Conservation (phyloP, 2,329 filamentous ascomycete species). For the Talaromyces sp. region DNA sequence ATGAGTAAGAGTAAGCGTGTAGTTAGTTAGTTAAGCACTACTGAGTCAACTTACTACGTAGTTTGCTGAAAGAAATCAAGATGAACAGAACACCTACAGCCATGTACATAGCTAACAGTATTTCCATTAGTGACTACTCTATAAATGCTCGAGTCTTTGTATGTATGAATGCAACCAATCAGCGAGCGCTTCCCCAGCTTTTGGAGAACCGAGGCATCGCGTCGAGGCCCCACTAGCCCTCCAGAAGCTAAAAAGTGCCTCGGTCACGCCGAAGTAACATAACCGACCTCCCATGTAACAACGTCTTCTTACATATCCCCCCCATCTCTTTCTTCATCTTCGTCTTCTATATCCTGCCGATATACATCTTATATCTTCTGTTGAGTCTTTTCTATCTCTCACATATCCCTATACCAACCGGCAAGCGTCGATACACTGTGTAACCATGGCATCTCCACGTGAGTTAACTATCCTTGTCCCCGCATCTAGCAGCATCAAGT, state of each 20-base stretch:
- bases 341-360: background rate
- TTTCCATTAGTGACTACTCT: background rate
- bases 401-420: background rate
- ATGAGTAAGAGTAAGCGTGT: background rate
- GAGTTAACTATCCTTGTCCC: constrained; percentile 44
- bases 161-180: background rate
- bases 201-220: background rate
- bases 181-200: background rate
- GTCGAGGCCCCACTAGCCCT: background rate
- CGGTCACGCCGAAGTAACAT: background rate
- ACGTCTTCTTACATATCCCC: background rate
- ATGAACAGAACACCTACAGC: no score
- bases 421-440: background rate
- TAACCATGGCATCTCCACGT: constrained; percentile 73
- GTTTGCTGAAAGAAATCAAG: no score
- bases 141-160: no score
- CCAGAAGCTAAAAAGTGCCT: constrained; percentile 1
- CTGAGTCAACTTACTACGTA: no score
- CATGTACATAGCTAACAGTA: background rate
- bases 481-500: constrained; percentile 18
- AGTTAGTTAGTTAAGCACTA: background rate
- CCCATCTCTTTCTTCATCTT: background rate
- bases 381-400: background rate
- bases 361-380: background rate
- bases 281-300: background rate